Evolutionary conservation across 2,329 filamentous ascomycete genomes (phyloP).

Genomic region (Xylaria sp.): DNA sequence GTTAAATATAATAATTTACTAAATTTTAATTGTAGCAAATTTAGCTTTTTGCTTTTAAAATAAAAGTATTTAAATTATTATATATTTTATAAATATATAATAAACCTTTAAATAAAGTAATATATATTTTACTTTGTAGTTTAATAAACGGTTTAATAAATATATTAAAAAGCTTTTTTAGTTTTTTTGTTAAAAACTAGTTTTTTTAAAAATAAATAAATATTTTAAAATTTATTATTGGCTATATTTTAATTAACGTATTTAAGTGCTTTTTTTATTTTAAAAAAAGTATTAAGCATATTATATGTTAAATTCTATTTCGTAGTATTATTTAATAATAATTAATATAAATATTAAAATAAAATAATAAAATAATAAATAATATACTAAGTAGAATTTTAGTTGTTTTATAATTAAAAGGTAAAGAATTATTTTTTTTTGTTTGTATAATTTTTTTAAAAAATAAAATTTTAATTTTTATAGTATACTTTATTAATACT

Average conservation of each 20-base stretch:
- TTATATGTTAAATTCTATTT: not conserved
- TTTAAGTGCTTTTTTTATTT: not conserved
- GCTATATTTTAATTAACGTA: not conserved
- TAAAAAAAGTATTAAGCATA: not conserved
- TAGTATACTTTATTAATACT: not conserved
- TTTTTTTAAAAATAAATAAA: not conserved
- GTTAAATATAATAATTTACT: not conserved
- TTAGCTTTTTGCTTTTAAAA: no score
- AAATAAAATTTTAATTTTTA: not conserved
- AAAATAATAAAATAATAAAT: not conserved
- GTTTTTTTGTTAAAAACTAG: not conserved
- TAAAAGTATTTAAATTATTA: no score
- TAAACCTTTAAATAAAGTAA: not conserved
- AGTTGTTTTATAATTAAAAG: no score
- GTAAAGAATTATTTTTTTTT: no score
- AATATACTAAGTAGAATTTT: no score
- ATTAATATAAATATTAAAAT: not conserved
- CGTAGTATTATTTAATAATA: not conserved
- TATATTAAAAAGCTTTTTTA: constrained; percentile 1
- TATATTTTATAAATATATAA: constrained; percentile 8
- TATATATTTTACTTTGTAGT: constrained; percentile 5
- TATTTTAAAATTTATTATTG: not conserved
- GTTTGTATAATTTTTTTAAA: not conserved
- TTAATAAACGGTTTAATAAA: constrained; percentile 2
- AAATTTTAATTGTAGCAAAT: not conserved